Evolutionary conservation across 192 early-diverging fungal genomes (phyloP), one percentile per base, ranked within the genome.

Genomic region (Coemansia biformis): DNA sequence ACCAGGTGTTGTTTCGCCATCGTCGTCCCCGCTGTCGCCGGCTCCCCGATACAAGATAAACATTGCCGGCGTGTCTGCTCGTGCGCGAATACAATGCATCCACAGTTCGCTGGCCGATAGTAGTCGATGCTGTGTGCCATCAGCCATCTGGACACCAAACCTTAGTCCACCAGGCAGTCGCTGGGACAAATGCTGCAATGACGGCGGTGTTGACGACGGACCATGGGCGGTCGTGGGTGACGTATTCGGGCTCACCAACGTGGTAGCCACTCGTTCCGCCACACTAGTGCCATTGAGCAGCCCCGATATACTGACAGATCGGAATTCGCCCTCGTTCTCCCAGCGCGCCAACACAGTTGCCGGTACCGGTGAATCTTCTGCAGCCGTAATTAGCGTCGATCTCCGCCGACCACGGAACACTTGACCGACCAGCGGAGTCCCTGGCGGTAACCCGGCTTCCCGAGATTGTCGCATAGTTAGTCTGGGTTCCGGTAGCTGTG

Each of bases 91-190:
- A 18, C 58, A 53, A 38, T 52, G 58, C 24, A 34, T 38, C 58
- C 58, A 60, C 43, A 60, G 37, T 15, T 60, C 58, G 38, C 38
- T 30, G 5, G 52, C 58, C 12, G 58, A 60, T 0, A 28, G 37
- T 9, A 60, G 21, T 9, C 16, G 28, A 10, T 40, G 32, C 44
- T 19, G 15, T 8, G 28, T 14, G 39, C 44, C 38, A 26, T 48
- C 45, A 9, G 31, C 11, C 30, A 18, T 14, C 26, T 30, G 46
- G 10, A 29, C 29, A 2, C 43, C 54, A 48, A 54, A 54, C 26
- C 21, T 37, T 24, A 33, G 46, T 3, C 48, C 29, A n/a, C 32
- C 23, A 1, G 48, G 22, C 24, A 17, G 31, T n/a, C 28, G 54
- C 18, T 1, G 8, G 23, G 17, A 14, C 18, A 14, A 14, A 4